Evolutionary conservation across 2,329 filamentous ascomycete genomes (phyloP), one percentile per base, ranked within the genome.

Genomic region (Ceratocystis alfenasii): DNA sequence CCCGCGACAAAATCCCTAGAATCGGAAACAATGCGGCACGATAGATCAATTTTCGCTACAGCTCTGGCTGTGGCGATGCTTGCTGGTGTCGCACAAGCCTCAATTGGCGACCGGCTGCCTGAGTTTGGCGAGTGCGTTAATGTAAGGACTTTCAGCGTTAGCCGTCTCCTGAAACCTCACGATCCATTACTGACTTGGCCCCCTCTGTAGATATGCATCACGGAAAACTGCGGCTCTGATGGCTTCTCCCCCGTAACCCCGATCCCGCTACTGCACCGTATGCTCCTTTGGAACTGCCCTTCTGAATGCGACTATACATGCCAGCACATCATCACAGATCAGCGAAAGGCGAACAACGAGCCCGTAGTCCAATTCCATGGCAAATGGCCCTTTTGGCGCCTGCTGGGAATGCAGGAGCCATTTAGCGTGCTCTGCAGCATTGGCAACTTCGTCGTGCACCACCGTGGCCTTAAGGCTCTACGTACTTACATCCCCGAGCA

Each of bases 261-360:
- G 10, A 87, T 95, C 69, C 87, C 94, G 69, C 74, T 96, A 71
- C 84, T 89, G 76, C 91, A 87, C 74, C 89, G 89, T 69, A 81
- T 97, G 70, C 86, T 97, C 73, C 78, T 96, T 75, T 99, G 94
- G 94, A 86, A 85, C 74, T 99, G 94, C 78, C 84, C 88, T 68
- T 81, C 88, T 73, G 93, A 99, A 82, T 99, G 94, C 84, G 92
- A 99, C 80, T 95, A 99, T 79, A 87, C 89, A 68, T 99, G 94
- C 80, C 94, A 99, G 75, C 93, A 95, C 80, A 87, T 96, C 74
- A 81, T 95, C 68, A 97, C 94, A 66, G 77, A 83, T 71, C 77
- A 78, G 67, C 90, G 93, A 69, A 77, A 91, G 70, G 78, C 83
- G 30, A 79, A 82, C 69, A 82, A 84, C 68, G 83, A 84, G 36